Evolutionary conservation across 2,329 filamentous ascomycete species (phyloP).

Genomic region (Colletotrichum tabaci): DNA sequence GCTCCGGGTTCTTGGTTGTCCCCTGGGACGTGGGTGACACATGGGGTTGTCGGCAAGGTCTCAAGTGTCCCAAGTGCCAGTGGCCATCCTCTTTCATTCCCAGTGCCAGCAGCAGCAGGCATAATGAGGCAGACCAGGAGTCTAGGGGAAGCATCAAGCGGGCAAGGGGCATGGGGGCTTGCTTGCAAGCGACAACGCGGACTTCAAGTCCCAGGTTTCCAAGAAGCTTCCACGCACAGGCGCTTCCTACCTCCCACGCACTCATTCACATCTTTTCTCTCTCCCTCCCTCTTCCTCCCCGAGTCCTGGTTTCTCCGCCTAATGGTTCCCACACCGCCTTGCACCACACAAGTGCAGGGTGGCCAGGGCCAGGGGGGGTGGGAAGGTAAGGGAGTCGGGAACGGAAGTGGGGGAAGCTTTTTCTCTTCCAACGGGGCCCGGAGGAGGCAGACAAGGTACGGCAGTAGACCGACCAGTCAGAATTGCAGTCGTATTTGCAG

Average conservation of each 20-base stretch:
- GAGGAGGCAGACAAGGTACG: slow-evolving; percentile 32
- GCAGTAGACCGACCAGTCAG: not conserved
- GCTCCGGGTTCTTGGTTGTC: slow-evolving; percentile 41
- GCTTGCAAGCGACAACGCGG: slow-evolving; percentile 30
- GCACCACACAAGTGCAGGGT: slow-evolving; percentile 33
- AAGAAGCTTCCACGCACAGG: slow-evolving; percentile 17
- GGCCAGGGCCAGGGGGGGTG: slow-evolving; percentile 18
- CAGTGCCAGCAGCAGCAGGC: slow-evolving; percentile 20
- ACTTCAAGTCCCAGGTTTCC: slow-evolving; percentile 23
- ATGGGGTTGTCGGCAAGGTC: slow-evolving; percentile 38
- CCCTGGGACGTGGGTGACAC: slow-evolving; percentile 42
- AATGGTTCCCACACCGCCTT: slow-evolving; percentile 38
- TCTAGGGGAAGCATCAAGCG: slow-evolving; percentile 22
- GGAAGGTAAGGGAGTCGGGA: slow-evolving; percentile 31
- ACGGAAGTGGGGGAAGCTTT: slow-evolving; percentile 31
- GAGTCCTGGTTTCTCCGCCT: slow-evolving; percentile 1
- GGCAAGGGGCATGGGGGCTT: slow-evolving; percentile 14
- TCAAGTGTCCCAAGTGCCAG: slow-evolving; percentile 31
- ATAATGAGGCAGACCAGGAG: slow-evolving; percentile 27
- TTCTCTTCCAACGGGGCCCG: slow-evolving; percentile 11
- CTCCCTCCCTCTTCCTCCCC: not conserved
- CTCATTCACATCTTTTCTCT: not conserved
- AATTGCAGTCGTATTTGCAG: slow-evolving; percentile 8
- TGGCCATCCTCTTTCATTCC: not conserved
- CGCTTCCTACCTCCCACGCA: not conserved